phyloP scores from a whole-genome alignment of 495 filamentous ascomycete genomes.

The Trypethelium eluteriae region DNA sequence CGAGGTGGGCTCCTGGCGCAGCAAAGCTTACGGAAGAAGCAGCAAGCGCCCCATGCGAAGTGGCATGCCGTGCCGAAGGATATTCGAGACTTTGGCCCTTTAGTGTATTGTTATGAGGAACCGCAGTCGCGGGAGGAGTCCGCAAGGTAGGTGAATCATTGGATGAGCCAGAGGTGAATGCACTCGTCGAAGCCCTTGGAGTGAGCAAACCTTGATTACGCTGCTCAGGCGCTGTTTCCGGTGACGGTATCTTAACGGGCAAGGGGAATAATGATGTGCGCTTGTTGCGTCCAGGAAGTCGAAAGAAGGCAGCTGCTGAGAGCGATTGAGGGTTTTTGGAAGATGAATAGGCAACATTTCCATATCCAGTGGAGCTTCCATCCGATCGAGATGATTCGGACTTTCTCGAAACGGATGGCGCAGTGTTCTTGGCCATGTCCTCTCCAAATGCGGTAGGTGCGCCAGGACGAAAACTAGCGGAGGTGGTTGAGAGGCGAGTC shows the following conservation, averaged over 20 bases:
- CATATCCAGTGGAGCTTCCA: slow-evolving; percentile 76
- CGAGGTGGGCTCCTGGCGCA: slow-evolving; percentile 38
- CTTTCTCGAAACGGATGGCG: slow-evolving; percentile 60
- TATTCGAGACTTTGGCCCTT: slow-evolving; percentile 28
- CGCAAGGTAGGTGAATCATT: slow-evolving; percentile 28
- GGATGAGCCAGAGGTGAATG: slow-evolving; percentile 26
- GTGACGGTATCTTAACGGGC: slow-evolving; percentile 50
- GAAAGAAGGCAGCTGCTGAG: slow-evolving; percentile 69
- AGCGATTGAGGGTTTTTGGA: slow-evolving; percentile 57
- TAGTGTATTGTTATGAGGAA: slow-evolving; percentile 30
- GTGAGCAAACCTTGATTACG: slow-evolving; percentile 17
- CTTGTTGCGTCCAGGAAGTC: slow-evolving; percentile 71
- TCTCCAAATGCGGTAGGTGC: slow-evolving; percentile 56
- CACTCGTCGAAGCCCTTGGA: slow-evolving; percentile 13
- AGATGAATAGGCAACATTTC: slow-evolving; percentile 56
- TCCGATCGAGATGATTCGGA: slow-evolving; percentile 91
- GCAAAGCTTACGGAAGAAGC: slow-evolving; percentile 35
- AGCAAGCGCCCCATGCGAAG: slow-evolving; percentile 46
- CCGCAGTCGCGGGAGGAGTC: slow-evolving; percentile 31
- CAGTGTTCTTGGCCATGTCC: slow-evolving; percentile 57
- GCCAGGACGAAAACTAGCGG: slow-evolving; percentile 43
- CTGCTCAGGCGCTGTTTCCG: slow-evolving; percentile 24
- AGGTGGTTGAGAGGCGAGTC: slow-evolving; percentile 20
- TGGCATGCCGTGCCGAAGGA: slow-evolving; percentile 48
- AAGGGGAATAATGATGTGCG: slow-evolving; percentile 83